Evolutionary conservation across 305 asterid species (phyloP), one percentile per base, ranked within the genome.

Genomic region (Striga hermonthica): DNA sequence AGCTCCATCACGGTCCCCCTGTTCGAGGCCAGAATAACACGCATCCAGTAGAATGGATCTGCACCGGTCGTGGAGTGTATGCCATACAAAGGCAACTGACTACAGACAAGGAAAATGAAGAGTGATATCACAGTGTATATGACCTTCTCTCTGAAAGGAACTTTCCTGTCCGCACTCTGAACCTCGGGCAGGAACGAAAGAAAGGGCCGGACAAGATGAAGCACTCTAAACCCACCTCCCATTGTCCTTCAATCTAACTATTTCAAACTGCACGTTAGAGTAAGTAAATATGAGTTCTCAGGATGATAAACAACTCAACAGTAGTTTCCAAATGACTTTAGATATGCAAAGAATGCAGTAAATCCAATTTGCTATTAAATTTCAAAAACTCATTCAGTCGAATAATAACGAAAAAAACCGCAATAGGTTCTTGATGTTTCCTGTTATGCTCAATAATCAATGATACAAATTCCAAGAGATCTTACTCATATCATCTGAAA

Each of bases 1-100:
- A 89, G 92, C 85, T 89, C 96, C 96, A 89, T 89, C n/a, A 89
- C 95, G 12, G 95, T 89, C 11, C 96, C 96, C 71, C 95, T 81
- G 73, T 81, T 89, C 11, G 96, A 89, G 74, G 97, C 97, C 56
- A 89, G 97, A 78, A 89, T 89, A 57, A 83, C 97, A 66, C 97
- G 91, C 97, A 89, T 89, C 97, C 97, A 89, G 70, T 85, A 89
- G 80, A 89, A 89, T 7, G 97, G 97, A 80, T 87, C 95, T 6
- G 97, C 97, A 6, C 97, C 95, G 0, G 97, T 89, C 57, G 95
- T 89, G 10, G 95, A 86, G 80, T 89, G 97, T 73, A 89, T 89
- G 35, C 95, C 97, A 83, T 89, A 87, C 68, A 89, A 55, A 0
- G 96, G 96, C 45, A 89, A 86, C 83, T 89, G 96, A 83, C 95